These are phyloP conservation scores for Paraurostyla sp. DNA, from an alignment of 73 alveolate species.

Conservation along the genomic window DNA sequence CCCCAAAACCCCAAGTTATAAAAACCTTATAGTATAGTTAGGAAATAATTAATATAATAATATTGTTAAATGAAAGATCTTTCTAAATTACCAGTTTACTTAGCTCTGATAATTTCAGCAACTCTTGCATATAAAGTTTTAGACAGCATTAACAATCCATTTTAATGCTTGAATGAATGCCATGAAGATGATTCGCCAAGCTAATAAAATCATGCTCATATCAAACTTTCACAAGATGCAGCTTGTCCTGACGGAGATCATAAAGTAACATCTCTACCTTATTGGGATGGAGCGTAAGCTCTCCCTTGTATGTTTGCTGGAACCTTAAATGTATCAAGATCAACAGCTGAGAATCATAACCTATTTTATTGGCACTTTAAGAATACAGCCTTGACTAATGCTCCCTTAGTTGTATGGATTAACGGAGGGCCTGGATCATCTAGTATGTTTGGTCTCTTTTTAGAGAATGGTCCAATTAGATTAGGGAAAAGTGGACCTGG, in stretches of 20 bases:
- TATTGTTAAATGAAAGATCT: background rate
- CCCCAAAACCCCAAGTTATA: no score
- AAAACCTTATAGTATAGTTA: no score
- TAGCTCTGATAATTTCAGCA: background rate
- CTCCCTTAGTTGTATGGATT: conserved; percentile 92
- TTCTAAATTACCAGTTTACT: background rate
- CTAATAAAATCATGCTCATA: background rate
- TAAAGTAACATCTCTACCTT: conserved; percentile 33
- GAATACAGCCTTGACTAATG: conserved; percentile 22
- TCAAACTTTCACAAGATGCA: background rate
- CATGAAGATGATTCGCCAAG: conserved; percentile 1
- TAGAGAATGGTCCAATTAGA: conserved; percentile 94
- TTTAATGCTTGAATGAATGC: conserved; percentile 40
- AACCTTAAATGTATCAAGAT: background rate
- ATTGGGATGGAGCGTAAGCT: conserved; percentile 26
- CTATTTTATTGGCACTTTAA: conserved; percentile 76
- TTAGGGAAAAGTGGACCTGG: conserved; percentile 65
- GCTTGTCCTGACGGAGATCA: conserved; percentile 49
- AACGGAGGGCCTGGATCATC: conserved; percentile 98
- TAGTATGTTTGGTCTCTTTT: conserved; percentile 89
- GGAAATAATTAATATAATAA: no score
- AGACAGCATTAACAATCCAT: conserved; percentile 23
- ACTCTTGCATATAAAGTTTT: background rate
- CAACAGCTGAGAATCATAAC: conserved; percentile 3
- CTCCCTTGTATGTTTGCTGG: conserved; percentile 62